These are phyloP conservation scores for Colletotrichum euphorbiae DNA, from an alignment of 2,329 filamentous ascomycete species.

Conservation along the genomic window DNA sequence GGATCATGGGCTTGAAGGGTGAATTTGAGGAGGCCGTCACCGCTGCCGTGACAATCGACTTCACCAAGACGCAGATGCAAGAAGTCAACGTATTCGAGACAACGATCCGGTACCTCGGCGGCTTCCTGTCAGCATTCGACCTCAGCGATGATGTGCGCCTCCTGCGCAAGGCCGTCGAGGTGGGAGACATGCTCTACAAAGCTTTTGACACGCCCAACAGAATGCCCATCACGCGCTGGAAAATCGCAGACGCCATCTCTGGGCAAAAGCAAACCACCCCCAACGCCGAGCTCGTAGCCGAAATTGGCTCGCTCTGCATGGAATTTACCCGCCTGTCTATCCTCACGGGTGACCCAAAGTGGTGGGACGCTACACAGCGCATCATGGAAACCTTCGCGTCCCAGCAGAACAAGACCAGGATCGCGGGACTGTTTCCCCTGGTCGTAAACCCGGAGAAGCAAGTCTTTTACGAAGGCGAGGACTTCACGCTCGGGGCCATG, in stretches of 20 bases:
- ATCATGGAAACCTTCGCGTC: conserved; percentile 77
- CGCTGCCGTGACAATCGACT: conserved; percentile 62
- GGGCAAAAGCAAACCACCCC: conserved; percentile 42
- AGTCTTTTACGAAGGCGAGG: conserved; percentile 51
- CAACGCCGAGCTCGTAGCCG: conserved; percentile 60
- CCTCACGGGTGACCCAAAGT: conserved; percentile 76
- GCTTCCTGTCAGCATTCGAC: conserved; percentile 59
- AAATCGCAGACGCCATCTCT: conserved; percentile 43
- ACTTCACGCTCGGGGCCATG: conserved; percentile 65
- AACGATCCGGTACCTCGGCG: conserved; percentile 58
- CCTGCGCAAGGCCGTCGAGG: conserved; percentile 57
- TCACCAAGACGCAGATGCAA: conserved; percentile 52
- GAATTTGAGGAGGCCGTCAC: conserved; percentile 67
- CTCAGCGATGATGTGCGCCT: conserved; percentile 55
- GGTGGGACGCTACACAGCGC: conserved; percentile 80
- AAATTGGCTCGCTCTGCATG: conserved; percentile 74
- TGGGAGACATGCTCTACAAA: conserved; percentile 61
- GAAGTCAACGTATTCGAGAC: conserved; percentile 58
- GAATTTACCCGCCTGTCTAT: conserved; percentile 81
- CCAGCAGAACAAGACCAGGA: conserved; percentile 74
- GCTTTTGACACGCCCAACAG: conserved; percentile 62
- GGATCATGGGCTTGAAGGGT: conserved; percentile 69
- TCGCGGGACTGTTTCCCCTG: conserved; percentile 83
- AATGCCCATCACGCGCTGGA: conserved; percentile 53
- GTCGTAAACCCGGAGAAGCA: conserved; percentile 69